Percentiles rank a stretch among this genome's conserved stretches.
Conservation (phyloP, 2,329 filamentous ascomycete species). For the Colletotrichum plurivorum region DNA sequence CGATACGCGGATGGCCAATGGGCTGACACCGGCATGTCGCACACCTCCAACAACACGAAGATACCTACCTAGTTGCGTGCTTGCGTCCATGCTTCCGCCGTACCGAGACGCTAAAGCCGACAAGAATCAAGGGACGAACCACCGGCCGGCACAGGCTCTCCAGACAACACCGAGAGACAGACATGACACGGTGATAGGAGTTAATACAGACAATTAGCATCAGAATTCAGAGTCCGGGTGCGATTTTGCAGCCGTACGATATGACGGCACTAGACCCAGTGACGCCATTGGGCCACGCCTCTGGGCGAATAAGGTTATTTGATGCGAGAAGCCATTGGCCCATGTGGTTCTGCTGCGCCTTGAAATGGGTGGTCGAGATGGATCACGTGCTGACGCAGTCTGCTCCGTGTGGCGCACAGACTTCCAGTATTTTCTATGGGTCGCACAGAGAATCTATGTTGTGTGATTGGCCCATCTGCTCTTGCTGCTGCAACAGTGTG, state of each 20-base stretch:
- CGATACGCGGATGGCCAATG: conserved; percentile 4
- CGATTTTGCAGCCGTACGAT: conserved; percentile 23
- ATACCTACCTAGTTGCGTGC: too few species aligned
- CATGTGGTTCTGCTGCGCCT: conserved; percentile 16
- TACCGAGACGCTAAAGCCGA: not conserved
- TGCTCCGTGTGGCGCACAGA: not conserved
- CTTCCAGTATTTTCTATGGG: conserved; percentile 4
- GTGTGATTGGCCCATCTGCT: conserved; percentile 25
- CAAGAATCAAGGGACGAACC: conserved; percentile 23
- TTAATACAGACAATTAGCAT: not conserved
- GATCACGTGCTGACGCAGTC: conserved; percentile 22
- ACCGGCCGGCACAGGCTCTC: conserved; percentile 1
- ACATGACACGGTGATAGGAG: not conserved
- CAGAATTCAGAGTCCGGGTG: conserved; percentile 3
- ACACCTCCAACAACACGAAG: not conserved
- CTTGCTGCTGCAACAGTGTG: not conserved
- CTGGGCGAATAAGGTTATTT: conserved; percentile 31
- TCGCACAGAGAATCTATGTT: not conserved
- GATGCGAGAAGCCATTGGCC: conserved; percentile 27
- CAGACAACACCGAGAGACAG: not conserved
- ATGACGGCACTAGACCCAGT: conserved; percentile 20
- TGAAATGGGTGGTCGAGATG: not conserved
- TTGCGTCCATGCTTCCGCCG: conserved; percentile 3
- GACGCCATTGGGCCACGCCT: conserved; percentile 30
- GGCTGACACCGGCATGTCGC: not conserved